Percentiles rank a stretch among this genome's conserved stretches.
Evolutionary conservation across 139 green algal species (phyloP).

Genomic region (Picochlorum sp.): DNA sequence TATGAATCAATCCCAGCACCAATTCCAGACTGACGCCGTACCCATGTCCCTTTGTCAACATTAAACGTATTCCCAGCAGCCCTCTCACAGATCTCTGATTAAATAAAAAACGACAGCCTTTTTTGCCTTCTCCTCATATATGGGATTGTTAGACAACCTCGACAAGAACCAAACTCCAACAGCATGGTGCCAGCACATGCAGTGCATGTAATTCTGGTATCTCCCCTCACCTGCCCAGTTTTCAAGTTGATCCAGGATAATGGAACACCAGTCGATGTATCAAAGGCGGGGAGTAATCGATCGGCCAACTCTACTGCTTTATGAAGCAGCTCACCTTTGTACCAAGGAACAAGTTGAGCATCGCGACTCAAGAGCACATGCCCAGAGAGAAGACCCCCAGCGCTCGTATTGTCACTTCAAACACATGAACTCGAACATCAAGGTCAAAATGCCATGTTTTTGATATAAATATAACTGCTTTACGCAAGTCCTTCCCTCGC

Average conservation of each 20-base stretch:
- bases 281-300: conserved; percentile 71
- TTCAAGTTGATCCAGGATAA: conserved; percentile 63
- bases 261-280: conserved; percentile 65
- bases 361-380: conserved; percentile 32
- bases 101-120: conserved; percentile 28
- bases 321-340: conserved; percentile 49
- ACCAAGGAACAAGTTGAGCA: conserved; percentile 20
- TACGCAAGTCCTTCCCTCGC: conserved; percentile 23
- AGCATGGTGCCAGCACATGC: conserved; percentile 78
- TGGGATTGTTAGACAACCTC: conserved; percentile 38
- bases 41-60: conserved; percentile 58
- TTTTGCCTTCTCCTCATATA: conserved; percentile 29
- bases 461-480: conserved; percentile 42
- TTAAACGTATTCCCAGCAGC: conserved; percentile 64
- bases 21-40: conserved; percentile 52
- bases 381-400: conserved; percentile 44
- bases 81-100: conserved; percentile 28
- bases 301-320: conserved; percentile 56
- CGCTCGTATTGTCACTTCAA: conserved; percentile 61
- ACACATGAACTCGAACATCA: conserved; percentile 43
- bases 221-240: conserved; percentile 30
- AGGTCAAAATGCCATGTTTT: conserved; percentile 44
- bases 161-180: conserved; percentile 78
- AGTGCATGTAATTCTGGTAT: conserved; percentile 66
- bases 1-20: conserved; percentile 74